phyloP scores from a whole-genome alignment of 2,329 filamentous ascomycete species.

The Mycosphaerella arachidis region DNA sequence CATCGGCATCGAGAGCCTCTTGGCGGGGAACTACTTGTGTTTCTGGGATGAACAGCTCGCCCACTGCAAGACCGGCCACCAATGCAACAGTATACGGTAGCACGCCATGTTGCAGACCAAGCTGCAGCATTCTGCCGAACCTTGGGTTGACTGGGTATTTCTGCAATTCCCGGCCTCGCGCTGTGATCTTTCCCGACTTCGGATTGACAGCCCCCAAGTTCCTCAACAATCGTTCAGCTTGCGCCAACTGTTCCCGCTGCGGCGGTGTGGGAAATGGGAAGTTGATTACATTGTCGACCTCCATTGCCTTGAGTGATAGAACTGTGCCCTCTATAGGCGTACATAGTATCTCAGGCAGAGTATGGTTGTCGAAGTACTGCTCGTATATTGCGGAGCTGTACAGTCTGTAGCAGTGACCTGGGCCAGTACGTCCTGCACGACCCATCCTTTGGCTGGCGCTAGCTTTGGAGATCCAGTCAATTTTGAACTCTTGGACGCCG shows the following conservation, averaged over 20 bases:
- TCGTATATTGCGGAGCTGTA: conserved; percentile 95
- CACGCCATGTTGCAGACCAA: conserved; percentile 77
- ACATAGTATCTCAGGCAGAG: conserved; percentile 80
- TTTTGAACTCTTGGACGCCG: conserved; percentile 90
- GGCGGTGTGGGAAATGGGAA: conserved; percentile 96
- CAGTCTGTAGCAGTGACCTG: conserved; percentile 89
- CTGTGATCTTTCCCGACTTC: conserved; percentile 66
- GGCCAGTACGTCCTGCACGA: conserved; percentile 90
- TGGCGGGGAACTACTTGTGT: conserved; percentile 58
- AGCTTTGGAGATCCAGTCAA: conserved; percentile 96
- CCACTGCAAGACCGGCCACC: conserved; percentile 81
- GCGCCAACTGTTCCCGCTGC: conserved; percentile 67
- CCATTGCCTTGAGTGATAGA: conserved; percentile 91
- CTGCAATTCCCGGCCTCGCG: conserved; percentile 74
- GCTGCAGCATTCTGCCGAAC: conserved; percentile 85
- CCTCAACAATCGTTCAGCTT: conserved; percentile 78
- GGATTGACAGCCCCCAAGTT: conserved; percentile 77
- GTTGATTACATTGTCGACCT: conserved; percentile 80
- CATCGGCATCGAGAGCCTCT: conserved; percentile 26
- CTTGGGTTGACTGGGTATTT: conserved; percentile 86
- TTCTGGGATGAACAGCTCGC: conserved; percentile 81
- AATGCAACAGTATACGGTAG: conserved; percentile 81
- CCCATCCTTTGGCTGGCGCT: conserved; percentile 87
- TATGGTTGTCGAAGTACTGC: conserved; percentile 79
- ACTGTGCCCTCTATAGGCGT: conserved; percentile 89